Base-by-base conservation (phyloP, 2,329 filamentous ascomycete species). In the Penicillium glabrum region DNA sequence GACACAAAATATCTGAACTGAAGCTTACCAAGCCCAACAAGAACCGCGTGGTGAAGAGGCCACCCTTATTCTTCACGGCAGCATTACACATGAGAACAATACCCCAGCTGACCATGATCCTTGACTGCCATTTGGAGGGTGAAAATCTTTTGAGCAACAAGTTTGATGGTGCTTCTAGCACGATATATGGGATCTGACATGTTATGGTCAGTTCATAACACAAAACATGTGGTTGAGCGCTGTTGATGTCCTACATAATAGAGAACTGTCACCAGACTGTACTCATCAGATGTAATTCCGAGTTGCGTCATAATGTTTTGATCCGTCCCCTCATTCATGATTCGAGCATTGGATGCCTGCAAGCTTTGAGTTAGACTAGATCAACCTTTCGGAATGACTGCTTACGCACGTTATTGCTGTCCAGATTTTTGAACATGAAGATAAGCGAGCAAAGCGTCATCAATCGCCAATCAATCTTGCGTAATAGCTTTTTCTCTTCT, bases 401-500 rank as follows among this genome's bases (percentile, higher is more conserved):
- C 39, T 19, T 45, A 44, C 62, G 3, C 50, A 73, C 68, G 60
- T 73, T 71, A 29, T 63, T 62, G 9, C 64, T 65, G 54, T 75
- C 73, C 23, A 72, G 37, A 24, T 67, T 73, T 44, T 72, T 69
- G 19, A 69, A 56, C 44, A 69, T 57, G 39, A 66, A 72, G 46
- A 73, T 66, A 14, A 75, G 53, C 26, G 71, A 65, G 35, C 73
- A 76, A 27, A 79, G 60, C 0, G 74, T 71, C 72, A 80, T 77
- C 1, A 79, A 64, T 41, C 72, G 74, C 75, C 70, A 75, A 58
- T 80, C 77, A 23, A 80, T 73, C 11, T 73, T 69, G 14, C 76
- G 69, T 45, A 81, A 66, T 11, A 81, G 61, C 54, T 70, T 79
- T 60, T 75, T 80, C 58, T 81, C 79, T 56, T 81, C 79, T 5